Conservation (phyloP, 2,329 filamentous ascomycete species). For the Paracoccidioides lutzii region DNA sequence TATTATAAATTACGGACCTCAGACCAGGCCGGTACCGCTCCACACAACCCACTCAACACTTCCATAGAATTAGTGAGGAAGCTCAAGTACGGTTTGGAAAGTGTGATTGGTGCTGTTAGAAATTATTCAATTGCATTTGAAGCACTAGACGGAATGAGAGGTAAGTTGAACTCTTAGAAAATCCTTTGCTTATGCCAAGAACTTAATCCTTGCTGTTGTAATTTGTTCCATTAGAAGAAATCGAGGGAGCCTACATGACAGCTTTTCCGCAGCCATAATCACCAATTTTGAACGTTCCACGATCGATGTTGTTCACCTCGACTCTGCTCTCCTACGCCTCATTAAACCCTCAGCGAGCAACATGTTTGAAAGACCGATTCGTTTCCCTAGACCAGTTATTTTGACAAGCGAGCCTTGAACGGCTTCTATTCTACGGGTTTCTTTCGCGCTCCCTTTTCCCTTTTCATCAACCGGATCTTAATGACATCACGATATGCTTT, state of each 20-base stretch:
- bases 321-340: background rate
- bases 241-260: slow-evolving; percentile 30
- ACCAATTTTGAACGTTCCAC: background rate
- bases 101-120: slow-evolving; percentile 24
- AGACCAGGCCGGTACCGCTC: slow-evolving; percentile 18
- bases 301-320: background rate
- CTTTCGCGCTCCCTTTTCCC: background rate
- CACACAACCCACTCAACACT: slow-evolving; percentile 11
- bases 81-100: slow-evolving; percentile 25
- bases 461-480: background rate
- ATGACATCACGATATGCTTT: background rate
- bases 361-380: no score
- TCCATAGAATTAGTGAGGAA: slow-evolving; percentile 24
- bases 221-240: slow-evolving; percentile 23
- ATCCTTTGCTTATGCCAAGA: background rate
- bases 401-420: no score
- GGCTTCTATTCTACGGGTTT: background rate
- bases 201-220: background rate
- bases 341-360: no score
- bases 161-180: slow-evolving; percentile 13
- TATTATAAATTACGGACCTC: slow-evolving; percentile 31
- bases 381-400: no score
- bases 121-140: slow-evolving; percentile 33
- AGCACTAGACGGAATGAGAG: slow-evolving; percentile 33
- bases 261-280: slow-evolving; percentile 23